A percentile compares a stretch with the other conserved stretches of the same genome.
phyloP scores from a whole-genome alignment of 2,329 filamentous ascomycete genomes.

The Penicillium sp. region DNA sequence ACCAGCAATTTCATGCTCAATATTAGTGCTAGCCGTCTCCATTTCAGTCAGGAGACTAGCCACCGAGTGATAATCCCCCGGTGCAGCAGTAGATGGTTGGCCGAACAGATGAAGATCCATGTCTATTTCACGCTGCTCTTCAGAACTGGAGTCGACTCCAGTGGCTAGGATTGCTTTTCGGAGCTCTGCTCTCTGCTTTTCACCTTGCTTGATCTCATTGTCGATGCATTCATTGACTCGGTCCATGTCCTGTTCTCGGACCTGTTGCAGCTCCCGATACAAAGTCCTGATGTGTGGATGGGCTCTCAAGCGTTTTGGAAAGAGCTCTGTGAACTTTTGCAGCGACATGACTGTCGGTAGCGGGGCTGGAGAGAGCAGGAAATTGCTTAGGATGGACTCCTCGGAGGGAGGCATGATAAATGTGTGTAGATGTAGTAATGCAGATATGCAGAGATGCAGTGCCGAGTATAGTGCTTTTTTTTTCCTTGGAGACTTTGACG shows the following conservation, averaged over 20 bases:
- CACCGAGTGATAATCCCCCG: constrained; percentile 58
- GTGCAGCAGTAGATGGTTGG: constrained; percentile 32
- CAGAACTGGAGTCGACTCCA: constrained; percentile 31
- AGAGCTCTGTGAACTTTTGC: constrained; percentile 71
- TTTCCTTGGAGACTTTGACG: not conserved
- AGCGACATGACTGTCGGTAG: constrained; percentile 71
- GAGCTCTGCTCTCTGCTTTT: constrained; percentile 39
- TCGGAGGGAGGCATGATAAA: constrained; percentile 68
- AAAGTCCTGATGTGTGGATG: constrained; percentile 67
- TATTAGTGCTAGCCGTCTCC: constrained; percentile 60
- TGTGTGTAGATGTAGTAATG: not conserved
- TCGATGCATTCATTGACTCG: constrained; percentile 57
- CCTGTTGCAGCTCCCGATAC: constrained; percentile 75
- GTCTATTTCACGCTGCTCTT: constrained; percentile 40
- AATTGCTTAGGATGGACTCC: constrained; percentile 69
- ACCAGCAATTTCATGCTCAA: constrained; percentile 66
- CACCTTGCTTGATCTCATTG: constrained; percentile 36
- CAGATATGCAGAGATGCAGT: not conserved
- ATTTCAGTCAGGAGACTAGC: constrained; percentile 66
- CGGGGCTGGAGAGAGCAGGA: constrained; percentile 72
- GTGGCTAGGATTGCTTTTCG: constrained; percentile 31
- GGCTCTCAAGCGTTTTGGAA: constrained; percentile 64
- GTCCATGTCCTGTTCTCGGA: constrained; percentile 68
- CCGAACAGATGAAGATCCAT: constrained; percentile 61
- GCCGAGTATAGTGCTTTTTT: not conserved